These are phyloP conservation scores for Penicillium griseofulvum DNA, from an alignment of 2,329 filamentous ascomycete species.

Conservation along the genomic window DNA sequence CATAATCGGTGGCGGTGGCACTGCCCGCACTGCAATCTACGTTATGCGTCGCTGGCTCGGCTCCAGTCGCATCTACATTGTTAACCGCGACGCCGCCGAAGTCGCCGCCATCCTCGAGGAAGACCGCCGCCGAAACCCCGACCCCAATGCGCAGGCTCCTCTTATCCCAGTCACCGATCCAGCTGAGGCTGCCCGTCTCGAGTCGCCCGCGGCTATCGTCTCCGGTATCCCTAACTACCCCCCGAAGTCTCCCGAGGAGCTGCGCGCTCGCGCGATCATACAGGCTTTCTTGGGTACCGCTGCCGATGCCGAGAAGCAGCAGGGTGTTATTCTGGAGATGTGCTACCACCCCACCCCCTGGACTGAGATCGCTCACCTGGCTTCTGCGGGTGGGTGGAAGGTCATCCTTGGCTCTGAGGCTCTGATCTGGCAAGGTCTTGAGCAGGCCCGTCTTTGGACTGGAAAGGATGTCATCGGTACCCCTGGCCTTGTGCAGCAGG, in stretches of 20 bases:
- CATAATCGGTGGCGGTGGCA: conserved; percentile 74
- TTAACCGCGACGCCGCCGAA: conserved; percentile 69
- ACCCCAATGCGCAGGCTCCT: conserved; percentile 35
- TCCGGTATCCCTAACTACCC: conserved; percentile 74
- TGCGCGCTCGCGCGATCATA: conserved; percentile 56
- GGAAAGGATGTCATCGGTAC: conserved; percentile 58
- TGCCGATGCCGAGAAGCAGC: conserved; percentile 41
- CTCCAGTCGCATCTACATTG: conserved; percentile 68
- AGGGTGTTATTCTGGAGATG: conserved; percentile 75
- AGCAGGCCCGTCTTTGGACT: conserved; percentile 64
- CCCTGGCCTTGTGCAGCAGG: conserved; percentile 53
- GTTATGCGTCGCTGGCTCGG: conserved; percentile 68
- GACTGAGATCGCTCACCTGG: conserved; percentile 64
- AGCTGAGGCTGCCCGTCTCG: conserved; percentile 58
- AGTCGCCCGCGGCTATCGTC: conserved; percentile 65
- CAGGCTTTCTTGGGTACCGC: conserved; percentile 34
- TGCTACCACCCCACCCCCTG: conserved; percentile 74
- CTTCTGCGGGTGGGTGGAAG: conserved; percentile 64
- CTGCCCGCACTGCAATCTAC: conserved; percentile 74
- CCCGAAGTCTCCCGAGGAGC: conserved; percentile 64
- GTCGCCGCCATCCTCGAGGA: conserved; percentile 66
- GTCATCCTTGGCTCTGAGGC: conserved; percentile 75
- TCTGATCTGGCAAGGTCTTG: conserved; percentile 73
- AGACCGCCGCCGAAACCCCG: conserved; percentile 55
- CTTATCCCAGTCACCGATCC: conserved; percentile 62